These are phyloP conservation scores for Tieghemostelium lacteum DNA, from an alignment of 78 protist species.

Conservation along the genomic window DNA sequence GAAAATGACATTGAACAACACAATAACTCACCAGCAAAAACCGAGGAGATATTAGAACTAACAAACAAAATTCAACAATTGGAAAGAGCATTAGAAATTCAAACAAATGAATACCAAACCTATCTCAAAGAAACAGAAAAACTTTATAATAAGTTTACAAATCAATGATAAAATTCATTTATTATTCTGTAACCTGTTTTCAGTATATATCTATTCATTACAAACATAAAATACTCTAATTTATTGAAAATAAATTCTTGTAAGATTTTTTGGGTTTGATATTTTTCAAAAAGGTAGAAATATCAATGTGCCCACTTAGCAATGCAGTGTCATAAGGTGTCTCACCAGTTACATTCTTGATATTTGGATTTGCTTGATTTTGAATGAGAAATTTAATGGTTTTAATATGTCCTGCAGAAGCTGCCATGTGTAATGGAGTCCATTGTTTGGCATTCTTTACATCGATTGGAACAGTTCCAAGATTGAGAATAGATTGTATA, in stretches of 20 bases:
- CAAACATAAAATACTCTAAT: no score
- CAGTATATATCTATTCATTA: no score
- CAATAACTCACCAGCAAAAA: neutral
- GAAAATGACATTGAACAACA: constrained; percentile 17
- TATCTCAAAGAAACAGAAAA: constrained; percentile 25
- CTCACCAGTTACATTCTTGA: constrained; percentile 66
- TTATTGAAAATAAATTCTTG: no score
- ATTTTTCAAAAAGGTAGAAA: constrained; percentile 38
- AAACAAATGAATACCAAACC: neutral
- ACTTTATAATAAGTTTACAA: neutral
- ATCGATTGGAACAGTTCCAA: constrained; percentile 10
- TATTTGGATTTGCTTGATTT: constrained; percentile 67
- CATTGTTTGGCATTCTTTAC: constrained; percentile 71
- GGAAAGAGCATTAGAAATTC: neutral
- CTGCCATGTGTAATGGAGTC: constrained; percentile 74
- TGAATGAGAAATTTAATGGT: constrained; percentile 44
- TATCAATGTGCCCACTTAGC: constrained; percentile 56
- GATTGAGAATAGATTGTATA: constrained; percentile 1
- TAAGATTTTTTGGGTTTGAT: constrained; percentile 68
- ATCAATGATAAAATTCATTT: neutral
- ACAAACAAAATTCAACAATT: neutral
- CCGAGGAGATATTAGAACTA: neutral
- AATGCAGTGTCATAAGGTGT: constrained; percentile 54
- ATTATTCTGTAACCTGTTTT: neutral
- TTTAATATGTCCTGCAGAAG: constrained; percentile 59